Conservation (phyloP, 2,329 filamentous ascomycete species). For the Fusarium sp. region DNA sequence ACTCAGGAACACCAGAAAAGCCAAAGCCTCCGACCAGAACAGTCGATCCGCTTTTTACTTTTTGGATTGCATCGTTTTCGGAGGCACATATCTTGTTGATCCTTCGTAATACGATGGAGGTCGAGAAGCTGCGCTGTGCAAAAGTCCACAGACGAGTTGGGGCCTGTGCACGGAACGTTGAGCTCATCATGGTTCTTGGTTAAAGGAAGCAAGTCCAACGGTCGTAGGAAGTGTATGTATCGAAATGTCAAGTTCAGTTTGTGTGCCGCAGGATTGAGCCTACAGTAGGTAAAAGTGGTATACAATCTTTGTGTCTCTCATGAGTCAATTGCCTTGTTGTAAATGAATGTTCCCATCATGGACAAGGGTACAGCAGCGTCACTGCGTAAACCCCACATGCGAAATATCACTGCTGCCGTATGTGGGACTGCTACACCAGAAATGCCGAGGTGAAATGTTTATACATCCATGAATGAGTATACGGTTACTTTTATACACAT, state of each 20-base stretch:
- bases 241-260: fast-evolving
- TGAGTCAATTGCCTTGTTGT: background rate
- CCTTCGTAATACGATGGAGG: background rate
- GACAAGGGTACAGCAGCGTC: background rate
- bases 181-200: background rate
- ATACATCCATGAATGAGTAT: fast-evolving
- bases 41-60: constrained; percentile 79
- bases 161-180: background rate
- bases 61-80: constrained; percentile 72
- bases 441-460: background rate
- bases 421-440: background rate
- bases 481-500: background rate
- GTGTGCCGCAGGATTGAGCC: fast-evolving
- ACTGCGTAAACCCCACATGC: background rate
- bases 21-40: constrained; percentile 84
- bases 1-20: constrained; percentile 84
- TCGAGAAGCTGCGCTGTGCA: background rate
- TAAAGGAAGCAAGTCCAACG: no score
- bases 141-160: fast-evolving
- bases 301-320: background rate
- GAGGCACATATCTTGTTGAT: constrained; percentile 81
- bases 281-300: fast-evolving
- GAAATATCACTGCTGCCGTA: background rate
- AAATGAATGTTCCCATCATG: background rate
- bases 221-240: no score